A percentile compares a stretch with the other conserved stretches of the same genome.
These are phyloP conservation scores for Schizophyllum commune DNA, from an alignment of 1,284 basidiomycete species.

Conservation along the genomic window DNA sequence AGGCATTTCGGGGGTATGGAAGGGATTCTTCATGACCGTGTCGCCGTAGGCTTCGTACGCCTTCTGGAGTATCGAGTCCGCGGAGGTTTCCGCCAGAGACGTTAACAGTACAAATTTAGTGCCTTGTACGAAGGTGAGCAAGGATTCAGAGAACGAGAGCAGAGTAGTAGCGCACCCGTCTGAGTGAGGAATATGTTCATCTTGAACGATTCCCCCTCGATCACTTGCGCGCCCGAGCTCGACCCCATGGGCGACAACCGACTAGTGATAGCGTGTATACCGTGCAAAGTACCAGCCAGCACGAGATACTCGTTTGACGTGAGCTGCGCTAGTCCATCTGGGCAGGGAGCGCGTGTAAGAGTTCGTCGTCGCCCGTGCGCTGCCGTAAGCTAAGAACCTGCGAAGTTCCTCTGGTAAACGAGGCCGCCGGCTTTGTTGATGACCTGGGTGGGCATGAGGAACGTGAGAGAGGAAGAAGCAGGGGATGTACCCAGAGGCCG, in stretches of 20 bases:
- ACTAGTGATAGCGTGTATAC: conserved; percentile 96
- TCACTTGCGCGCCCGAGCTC: conserved; percentile 85
- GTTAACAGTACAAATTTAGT: conserved; percentile 97
- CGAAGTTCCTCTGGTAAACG: conserved; percentile 89
- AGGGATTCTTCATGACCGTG: conserved; percentile 98
- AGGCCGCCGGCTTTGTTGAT: conserved; percentile 99
- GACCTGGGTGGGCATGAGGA: conserved; percentile 43
- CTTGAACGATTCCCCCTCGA: conserved; percentile 93
- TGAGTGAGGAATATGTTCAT: conserved; percentile 84
- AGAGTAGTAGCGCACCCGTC: conserved; percentile 62
- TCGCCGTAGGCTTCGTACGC: conserved; percentile 91
- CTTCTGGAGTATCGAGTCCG: conserved; percentile 69
- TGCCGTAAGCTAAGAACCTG: conserved; percentile 27
- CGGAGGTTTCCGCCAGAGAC: conserved; percentile 65
- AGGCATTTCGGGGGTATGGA: conserved; percentile 98
- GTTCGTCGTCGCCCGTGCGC: neutral
- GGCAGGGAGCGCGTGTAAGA: conserved; percentile 8
- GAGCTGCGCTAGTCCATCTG: conserved; percentile 81
- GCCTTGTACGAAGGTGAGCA: conserved; percentile 39
- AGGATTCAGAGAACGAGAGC: neutral
- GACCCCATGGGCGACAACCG: conserved; percentile 79
- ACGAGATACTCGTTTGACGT: conserved; percentile 98
- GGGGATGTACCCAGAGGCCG: conserved; percentile 63
- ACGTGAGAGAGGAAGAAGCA: conserved; percentile 7
- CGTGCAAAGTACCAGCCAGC: conserved; percentile 93